These are phyloP conservation scores for Aphanomyces stellatus DNA, from an alignment of 352 stramenopile species.

Conservation along the genomic window DNA sequence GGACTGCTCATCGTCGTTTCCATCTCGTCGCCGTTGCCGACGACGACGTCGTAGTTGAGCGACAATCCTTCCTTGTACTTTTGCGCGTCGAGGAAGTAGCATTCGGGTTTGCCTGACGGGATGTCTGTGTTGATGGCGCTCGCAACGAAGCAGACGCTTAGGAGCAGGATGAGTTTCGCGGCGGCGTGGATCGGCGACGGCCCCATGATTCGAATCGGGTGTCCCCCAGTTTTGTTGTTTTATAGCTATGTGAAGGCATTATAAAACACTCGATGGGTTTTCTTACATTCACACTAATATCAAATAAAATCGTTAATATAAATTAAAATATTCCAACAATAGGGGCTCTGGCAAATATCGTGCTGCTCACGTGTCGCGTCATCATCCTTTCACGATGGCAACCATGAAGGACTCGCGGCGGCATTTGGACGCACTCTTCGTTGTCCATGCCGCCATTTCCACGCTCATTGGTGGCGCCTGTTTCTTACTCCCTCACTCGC, in stretches of 20 bases:
- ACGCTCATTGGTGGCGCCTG: conserved; percentile 56
- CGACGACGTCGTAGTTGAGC: conserved; percentile 77
- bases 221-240: no score
- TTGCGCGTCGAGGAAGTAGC: conserved; percentile 61
- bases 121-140: conserved; percentile 1
- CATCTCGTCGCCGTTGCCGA: conserved; percentile 60
- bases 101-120: conserved; percentile 30
- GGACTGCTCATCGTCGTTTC: conserved; percentile 55
- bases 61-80: conserved; percentile 77
- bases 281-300: no score
- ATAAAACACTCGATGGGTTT: no score
- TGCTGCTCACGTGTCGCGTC: background rate
- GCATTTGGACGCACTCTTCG: conserved; percentile 77
- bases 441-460: conserved; percentile 58
- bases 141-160: no score
- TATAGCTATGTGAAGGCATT: no score
- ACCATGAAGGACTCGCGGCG: conserved; percentile 43
- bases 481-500: conserved; percentile 72
- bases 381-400: background rate
- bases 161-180: no score
- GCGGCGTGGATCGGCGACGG: no score
- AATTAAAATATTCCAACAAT: background rate
- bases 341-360: background rate
- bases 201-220: no score
- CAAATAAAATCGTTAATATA: background rate